Evolutionary conservation across 352 stramenopile species (phyloP).

Genomic region (Phytophthora cryptogea): DNA sequence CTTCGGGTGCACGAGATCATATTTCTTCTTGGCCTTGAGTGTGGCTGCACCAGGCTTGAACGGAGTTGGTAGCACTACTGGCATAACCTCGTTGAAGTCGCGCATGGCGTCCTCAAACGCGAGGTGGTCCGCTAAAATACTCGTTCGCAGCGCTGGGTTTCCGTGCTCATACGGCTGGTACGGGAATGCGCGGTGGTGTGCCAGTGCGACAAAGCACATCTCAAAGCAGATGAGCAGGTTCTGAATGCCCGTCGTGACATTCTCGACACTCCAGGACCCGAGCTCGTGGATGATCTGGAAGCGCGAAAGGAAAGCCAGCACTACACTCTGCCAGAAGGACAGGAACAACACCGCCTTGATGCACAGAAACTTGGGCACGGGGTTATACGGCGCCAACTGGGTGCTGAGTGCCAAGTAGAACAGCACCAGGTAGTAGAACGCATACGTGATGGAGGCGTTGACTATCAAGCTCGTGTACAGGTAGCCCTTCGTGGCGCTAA

Average conservation of each 20-base stretch:
- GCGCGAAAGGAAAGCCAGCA: constrained; percentile 89
- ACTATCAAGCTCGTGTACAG: constrained; percentile 94
- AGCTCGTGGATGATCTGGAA: constrained; percentile 91
- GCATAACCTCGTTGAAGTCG: constrained; percentile 94
- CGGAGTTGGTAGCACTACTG: constrained; percentile 75
- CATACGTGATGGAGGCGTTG: constrained; percentile 97
- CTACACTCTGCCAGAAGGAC: constrained; percentile 98
- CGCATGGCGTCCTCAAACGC: constrained; percentile 93
- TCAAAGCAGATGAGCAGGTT: constrained; percentile 99
- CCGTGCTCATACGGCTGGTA: constrained; percentile 82
- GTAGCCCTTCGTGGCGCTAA: constrained; percentile 81
- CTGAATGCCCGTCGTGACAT: constrained; percentile 96
- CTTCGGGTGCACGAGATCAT: constrained; percentile 27
- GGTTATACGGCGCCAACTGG: constrained; percentile 93
- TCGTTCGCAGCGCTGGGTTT: constrained; percentile 57
- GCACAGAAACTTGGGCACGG: constrained; percentile 97
- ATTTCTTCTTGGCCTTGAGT: constrained; percentile 63
- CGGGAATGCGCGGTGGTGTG: constrained; percentile 96
- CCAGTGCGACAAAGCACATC: constrained; percentile 97
- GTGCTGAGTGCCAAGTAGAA: constrained; percentile 95
- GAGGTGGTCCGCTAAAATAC: constrained; percentile 92
- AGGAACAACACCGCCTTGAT: constrained; percentile 99
- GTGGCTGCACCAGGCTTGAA: constrained; percentile 79
- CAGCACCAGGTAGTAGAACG: constrained; percentile 97
- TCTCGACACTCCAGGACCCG: constrained; percentile 93